A percentile compares a stretch with the other conserved stretches of the same genome.
Evolutionary conservation across 129 eudicot genomes (phyloP).

Genomic region (Saposhnikovia divaricata): DNA sequence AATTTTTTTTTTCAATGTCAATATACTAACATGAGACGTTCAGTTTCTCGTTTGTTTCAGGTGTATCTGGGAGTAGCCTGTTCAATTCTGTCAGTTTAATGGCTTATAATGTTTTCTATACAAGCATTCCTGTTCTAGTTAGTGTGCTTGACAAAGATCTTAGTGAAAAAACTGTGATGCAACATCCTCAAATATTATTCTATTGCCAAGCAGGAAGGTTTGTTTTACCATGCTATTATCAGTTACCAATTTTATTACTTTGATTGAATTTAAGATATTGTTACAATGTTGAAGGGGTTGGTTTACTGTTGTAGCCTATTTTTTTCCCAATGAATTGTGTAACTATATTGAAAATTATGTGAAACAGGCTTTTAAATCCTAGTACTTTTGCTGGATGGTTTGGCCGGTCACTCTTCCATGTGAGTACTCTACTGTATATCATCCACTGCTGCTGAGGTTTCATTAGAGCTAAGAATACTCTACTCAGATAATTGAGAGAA

Average conservation of each 20-base stretch:
- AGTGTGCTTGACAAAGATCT: conserved; percentile 98
- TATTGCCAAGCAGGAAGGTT: conserved; percentile 99
- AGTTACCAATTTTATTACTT: neutral
- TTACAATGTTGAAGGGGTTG: neutral
- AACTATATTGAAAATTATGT: conserved; percentile 10
- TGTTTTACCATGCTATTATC: conserved; percentile 1
- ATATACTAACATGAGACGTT: conserved; percentile 27
- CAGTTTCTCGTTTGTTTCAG: conserved; percentile 94
- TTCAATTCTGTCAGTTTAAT: conserved; percentile 97
- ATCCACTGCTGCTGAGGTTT: neutral
- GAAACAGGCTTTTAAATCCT: conserved; percentile 83
- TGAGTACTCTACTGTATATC: conserved; percentile 25
- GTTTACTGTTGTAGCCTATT: neutral
- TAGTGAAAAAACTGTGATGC: conserved; percentile 88
- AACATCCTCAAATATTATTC: conserved; percentile 90
- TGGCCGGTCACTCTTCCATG: conserved; percentile 95
- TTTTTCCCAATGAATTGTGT: neutral
- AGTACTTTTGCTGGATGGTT: conserved; percentile 99
- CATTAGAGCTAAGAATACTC: neutral
- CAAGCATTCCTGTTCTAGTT: conserved; percentile 88
- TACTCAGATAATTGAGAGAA: neutral
- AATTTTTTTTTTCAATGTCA: neutral
- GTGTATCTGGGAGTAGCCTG: conserved; percentile 95
- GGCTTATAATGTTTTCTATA: conserved; percentile 96
- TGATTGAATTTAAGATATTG: neutral